These are phyloP conservation scores for Pythium biforme DNA, from an alignment of 352 stramenopile genomes.

Conservation along the genomic window DNA sequence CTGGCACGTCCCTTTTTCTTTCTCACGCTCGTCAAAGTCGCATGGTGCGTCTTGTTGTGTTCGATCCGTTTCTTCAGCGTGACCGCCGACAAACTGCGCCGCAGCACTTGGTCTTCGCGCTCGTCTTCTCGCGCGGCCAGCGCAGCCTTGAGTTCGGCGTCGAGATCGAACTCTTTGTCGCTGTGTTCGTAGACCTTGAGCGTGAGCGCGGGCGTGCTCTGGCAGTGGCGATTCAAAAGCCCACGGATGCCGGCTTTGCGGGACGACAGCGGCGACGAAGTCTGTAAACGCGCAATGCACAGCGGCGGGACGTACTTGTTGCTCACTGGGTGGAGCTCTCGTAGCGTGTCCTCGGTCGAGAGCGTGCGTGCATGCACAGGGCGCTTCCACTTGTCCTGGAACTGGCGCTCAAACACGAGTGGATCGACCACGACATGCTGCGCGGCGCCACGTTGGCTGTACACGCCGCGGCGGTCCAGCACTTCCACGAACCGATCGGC, in stretches of 20 bases:
- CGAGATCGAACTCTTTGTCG: neutral
- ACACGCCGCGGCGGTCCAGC: conserved; percentile 34
- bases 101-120: conserved; percentile 47
- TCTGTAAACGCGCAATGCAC: conserved; percentile 42
- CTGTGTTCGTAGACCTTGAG: conserved; percentile 11
- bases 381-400: conserved; percentile 58
- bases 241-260: neutral
- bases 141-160: conserved; percentile 3
- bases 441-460: conserved; percentile 29
- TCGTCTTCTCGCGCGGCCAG: neutral
- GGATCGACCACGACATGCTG: conserved; percentile 59
- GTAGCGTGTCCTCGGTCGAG: conserved; percentile 43
- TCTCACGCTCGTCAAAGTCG: neutral
- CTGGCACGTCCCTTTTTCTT: conserved; percentile 1
- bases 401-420: conserved; percentile 48
- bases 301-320: conserved; percentile 61
- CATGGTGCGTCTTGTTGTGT: conserved; percentile 31
- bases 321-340: conserved; percentile 39
- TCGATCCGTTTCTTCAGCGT: conserved; percentile 53
- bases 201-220: conserved; percentile 21
- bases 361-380: conserved; percentile 12
- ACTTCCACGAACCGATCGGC: conserved; percentile 58
- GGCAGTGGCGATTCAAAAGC: conserved; percentile 21
- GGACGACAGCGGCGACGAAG: neutral
- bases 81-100: conserved; percentile 59